Base-by-base conservation (phyloP, 805 yeast species). In the Spathaspora hagerdaliae region DNA sequence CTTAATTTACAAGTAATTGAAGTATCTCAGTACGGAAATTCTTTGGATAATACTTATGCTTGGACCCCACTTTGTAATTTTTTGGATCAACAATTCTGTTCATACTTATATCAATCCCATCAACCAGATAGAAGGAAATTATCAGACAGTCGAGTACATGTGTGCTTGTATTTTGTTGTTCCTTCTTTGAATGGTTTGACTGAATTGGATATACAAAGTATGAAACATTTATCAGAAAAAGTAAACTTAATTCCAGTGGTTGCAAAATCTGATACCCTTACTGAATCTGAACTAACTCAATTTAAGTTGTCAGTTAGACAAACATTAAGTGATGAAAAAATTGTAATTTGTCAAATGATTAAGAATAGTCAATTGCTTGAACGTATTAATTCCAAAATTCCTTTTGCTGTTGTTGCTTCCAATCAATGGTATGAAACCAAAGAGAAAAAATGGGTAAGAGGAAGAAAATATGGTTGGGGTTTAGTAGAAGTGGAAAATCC, bases 391-490 rank as follows among this genome's bases (percentile, higher is more conserved):
- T 47, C 61, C 6, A 69, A 73, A 10, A 75, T 79, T 54, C 97
- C 97, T 0, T 89, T 76, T 60, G 73, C 88, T 2, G 69, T 89
- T 2, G 79, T 91, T 49, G 85, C 90, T 15, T 79, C 95, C 2
- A 82, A 75, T 50, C 73, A 74, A 9, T 35, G 42, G 11, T 47
- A 53, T 48, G 41, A 36, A n/a, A 54, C 55, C 19, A 38, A 51
- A 1, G 56, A 54, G 7, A 60, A 82, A 8, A 64, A 73, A 31
- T 49, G 64, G 3, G 86, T 86, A 27, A 74, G 85, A 51, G 96
- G 94, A 13, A 76, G 96, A 57, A 75, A 76, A 57, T 91, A 89
- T 67, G 74, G 71, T 13, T 91, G 97, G 97, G 97, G 97, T 0
- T 63, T 78, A 19, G 87, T 87, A 11, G 96, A 90, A 58, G 85